Evolutionary conservation across 2,329 filamentous ascomycete species (phyloP).

Genomic region (Diatrype stigma): DNA sequence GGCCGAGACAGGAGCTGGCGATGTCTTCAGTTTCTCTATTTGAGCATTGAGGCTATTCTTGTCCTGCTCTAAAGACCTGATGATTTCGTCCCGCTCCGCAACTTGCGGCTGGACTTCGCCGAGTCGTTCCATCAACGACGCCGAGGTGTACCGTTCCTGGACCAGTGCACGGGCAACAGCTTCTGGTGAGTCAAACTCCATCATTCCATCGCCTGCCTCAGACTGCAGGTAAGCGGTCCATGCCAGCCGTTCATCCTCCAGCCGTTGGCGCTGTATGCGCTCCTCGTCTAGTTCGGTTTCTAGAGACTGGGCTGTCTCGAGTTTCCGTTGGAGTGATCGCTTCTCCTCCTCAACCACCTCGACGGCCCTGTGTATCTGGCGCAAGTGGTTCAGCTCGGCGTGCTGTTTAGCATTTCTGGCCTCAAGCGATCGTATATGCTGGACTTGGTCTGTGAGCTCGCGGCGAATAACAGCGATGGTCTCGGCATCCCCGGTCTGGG

Average conservation of each 20-base stretch:
- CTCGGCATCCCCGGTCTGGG: conserved; percentile 81
- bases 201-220: conserved; percentile 51
- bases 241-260: conserved; percentile 82
- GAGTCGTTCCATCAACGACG: conserved; percentile 74
- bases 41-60: conserved; percentile 61
- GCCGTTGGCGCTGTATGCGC: conserved; percentile 74
- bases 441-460: conserved; percentile 85
- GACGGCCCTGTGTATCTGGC: conserved; percentile 79
- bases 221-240: conserved; percentile 86
- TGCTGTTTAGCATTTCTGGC: conserved; percentile 74
- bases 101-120: conserved; percentile 77
- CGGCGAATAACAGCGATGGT: conserved; percentile 80
- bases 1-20: conserved; percentile 41
- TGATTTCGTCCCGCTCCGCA: conserved; percentile 69
- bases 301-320: conserved; percentile 70
- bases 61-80: conserved; percentile 68
- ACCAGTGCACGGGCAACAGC: conserved; percentile 80
- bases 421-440: conserved; percentile 85
- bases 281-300: conserved; percentile 76
- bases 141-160: conserved; percentile 74
- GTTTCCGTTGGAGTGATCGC: conserved; percentile 69
- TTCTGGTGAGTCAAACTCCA: conserved; percentile 84
- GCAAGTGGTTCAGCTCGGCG: conserved; percentile 74
- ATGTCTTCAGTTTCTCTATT: conserved; percentile 63
- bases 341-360: conserved; percentile 97